phyloP scores from a whole-genome alignment of 177 flowering plant species.

The Vitis hybrid region DNA sequence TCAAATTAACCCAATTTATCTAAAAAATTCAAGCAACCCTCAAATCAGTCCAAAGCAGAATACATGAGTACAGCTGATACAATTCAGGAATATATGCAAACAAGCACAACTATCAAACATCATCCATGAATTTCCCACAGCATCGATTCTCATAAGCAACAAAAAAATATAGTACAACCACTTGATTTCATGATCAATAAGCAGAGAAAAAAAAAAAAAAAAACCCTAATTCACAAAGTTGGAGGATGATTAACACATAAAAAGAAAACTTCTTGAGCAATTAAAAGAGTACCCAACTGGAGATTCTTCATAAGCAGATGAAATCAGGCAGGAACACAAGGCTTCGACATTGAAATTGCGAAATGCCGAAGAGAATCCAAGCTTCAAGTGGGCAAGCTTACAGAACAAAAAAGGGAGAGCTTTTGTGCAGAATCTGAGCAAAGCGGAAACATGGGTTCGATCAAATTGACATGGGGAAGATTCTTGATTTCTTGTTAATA shows the following conservation, averaged over 20 bases:
- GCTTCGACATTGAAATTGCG: constrained; percentile 9
- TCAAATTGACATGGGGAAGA: background rate
- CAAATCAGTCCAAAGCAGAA: too few relatives aligned
- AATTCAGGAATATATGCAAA: constrained; percentile 23
- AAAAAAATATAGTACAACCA: background rate
- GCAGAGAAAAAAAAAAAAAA: background rate
- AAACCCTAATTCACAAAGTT: constrained; percentile 1
- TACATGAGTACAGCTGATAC: background rate
- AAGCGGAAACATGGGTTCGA: constrained; percentile 1
- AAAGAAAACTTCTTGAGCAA: constrained; percentile 16
- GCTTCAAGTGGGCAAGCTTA: constrained; percentile 15
- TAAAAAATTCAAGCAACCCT: too few relatives aligned
- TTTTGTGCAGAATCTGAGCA: constrained; percentile 10
- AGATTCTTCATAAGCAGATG: constrained; percentile 13
- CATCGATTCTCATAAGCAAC: constrained; percentile 13
- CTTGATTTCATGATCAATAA: constrained; percentile 1
- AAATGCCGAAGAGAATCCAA: constrained; percentile 17
- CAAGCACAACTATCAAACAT: background rate
- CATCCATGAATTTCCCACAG: constrained; percentile 11
- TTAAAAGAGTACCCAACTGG: constrained; percentile 25
- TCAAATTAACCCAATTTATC: background rate
- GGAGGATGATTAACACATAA: constrained; percentile 3
- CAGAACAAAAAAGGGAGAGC: background rate
- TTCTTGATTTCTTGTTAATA: background rate
- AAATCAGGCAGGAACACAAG: constrained; percentile 20